Percentiles rank a stretch among this genome's conserved stretches.
phyloP scores from a whole-genome alignment of 164 flowering plant genomes.

The Tetrastigma voinierianum region DNA sequence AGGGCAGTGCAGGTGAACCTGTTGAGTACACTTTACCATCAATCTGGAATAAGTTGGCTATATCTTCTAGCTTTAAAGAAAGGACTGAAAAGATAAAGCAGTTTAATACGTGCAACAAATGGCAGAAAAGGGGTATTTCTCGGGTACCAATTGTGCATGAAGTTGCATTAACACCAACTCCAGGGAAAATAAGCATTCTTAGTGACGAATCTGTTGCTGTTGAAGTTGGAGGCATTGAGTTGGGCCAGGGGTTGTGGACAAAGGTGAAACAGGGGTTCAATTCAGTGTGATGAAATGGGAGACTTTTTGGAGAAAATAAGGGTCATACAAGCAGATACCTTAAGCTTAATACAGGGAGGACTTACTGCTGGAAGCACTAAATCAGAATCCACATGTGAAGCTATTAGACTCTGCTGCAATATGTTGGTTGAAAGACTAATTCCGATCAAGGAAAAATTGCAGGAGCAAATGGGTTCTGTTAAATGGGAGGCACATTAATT shows the following conservation, averaged over 20 bases:
- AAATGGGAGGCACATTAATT: slow-evolving; percentile 66
- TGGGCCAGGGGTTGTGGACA: slow-evolving; percentile 98
- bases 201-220: slow-evolving; percentile 83
- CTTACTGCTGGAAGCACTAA: slow-evolving; percentile 92
- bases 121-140: slow-evolving; percentile 89
- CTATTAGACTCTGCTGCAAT: slow-evolving; percentile 69
- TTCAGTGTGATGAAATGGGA: slow-evolving; percentile 46
- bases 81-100: slow-evolving; percentile 43
- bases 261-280: slow-evolving; percentile 69
- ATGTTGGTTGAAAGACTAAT: slow-evolving; percentile 61
- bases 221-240: slow-evolving; percentile 94
- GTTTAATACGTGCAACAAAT: slow-evolving; percentile 40
- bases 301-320: slow-evolving; percentile 59
- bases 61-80: slow-evolving; percentile 36
- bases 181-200: slow-evolving; percentile 85
- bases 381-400: slow-evolving; percentile 92
- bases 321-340: slow-evolving; percentile 74
- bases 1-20: slow-evolving; percentile 40
- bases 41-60: slow-evolving; percentile 57
- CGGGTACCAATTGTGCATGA: slow-evolving; percentile 64
- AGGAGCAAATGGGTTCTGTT: slow-evolving; percentile 47
- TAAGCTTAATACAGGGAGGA: slow-evolving; percentile 88
- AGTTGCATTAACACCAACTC: slow-evolving; percentile 58
- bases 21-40: slow-evolving; percentile 69
- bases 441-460: slow-evolving; percentile 55